phyloP scores from a whole-genome alignment of 495 filamentous ascomycete genomes.

The Annulohypoxylon nitens region DNA sequence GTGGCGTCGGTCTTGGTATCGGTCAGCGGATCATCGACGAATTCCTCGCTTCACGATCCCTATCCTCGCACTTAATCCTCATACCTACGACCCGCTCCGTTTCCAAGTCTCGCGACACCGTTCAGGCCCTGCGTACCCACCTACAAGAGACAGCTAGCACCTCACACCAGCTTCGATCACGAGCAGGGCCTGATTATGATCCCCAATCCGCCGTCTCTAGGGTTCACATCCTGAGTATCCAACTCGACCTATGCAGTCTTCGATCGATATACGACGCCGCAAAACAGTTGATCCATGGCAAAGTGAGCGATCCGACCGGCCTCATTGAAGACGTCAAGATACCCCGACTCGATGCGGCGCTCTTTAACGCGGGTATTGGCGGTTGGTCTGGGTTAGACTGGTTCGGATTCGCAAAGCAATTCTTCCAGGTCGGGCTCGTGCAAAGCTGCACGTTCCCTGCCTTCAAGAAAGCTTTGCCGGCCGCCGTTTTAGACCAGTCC shows the following conservation, averaged over 20 bases:
- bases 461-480: conserved; percentile 75
- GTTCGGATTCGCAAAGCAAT: conserved; percentile 67
- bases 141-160: conserved; percentile 59
- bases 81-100: conserved; percentile 74
- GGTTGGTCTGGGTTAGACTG: conserved; percentile 86
- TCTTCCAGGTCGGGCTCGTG: conserved; percentile 72
- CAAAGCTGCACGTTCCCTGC: conserved; percentile 80
- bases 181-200: conserved; percentile 57
- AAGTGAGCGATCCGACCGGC: conserved; percentile 60
- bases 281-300: conserved; percentile 62
- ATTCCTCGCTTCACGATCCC: conserved; percentile 77
- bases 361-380: conserved; percentile 93
- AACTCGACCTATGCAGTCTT: conserved; percentile 69
- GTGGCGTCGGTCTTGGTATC: conserved; percentile 90
- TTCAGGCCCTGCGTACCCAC: conserved; percentile 66
- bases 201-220: conserved; percentile 61
- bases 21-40: conserved; percentile 91
- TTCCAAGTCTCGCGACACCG: conserved; percentile 71
- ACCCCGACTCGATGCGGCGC: conserved; percentile 80
- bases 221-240: conserved; percentile 67
- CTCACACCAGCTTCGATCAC: conserved; percentile 53
- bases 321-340: conserved; percentile 61
- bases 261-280: conserved; percentile 62
- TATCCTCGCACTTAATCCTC: conserved; percentile 71
- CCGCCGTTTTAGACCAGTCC: conserved; percentile 62